A percentile compares a stretch with the other conserved stretches of the same genome.
Evolutionary conservation across 78 protist genomes (phyloP).

Genomic region (Dictyostelium brefeldianum): DNA sequence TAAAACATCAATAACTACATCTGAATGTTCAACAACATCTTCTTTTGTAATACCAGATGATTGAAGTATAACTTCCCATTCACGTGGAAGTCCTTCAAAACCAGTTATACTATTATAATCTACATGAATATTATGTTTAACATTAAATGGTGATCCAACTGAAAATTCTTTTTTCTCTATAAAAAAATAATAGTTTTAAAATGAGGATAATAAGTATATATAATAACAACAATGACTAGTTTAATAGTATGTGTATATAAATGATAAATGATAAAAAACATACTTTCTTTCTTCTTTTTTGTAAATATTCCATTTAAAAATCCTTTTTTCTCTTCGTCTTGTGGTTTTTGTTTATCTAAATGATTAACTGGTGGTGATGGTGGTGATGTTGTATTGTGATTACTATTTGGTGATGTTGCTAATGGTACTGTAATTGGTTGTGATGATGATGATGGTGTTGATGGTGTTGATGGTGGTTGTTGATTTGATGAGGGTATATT

Average conservation of each 20-base stretch:
- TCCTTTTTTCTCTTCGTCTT: constrained; percentile 64
- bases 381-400: constrained; percentile 20
- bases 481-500: constrained; percentile 1
- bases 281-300: constrained; percentile 45
- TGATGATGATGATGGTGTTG: neutral
- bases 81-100: constrained; percentile 86
- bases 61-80: constrained; percentile 83
- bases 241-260: no score
- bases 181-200: neutral
- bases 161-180: constrained; percentile 52
- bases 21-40: constrained; percentile 73
- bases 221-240: no score
- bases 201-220: neutral
- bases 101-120: constrained; percentile 83
- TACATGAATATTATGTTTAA: constrained; percentile 87
- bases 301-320: neutral
- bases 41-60: constrained; percentile 81
- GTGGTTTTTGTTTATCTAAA: neutral
- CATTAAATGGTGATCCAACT: constrained; percentile 87
- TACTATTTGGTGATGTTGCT: constrained; percentile 35
- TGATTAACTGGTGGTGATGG: constrained; percentile 63
- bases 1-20: constrained; percentile 81
- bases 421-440: constrained; percentile 1
- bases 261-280: neutral
- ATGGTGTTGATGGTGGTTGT: neutral